A percentile compares a stretch with the other conserved stretches of the same genome.
These are phyloP conservation scores for Hypoxylon subgilvum DNA, from an alignment of 495 filamentous ascomycete genomes.

Conservation along the genomic window DNA sequence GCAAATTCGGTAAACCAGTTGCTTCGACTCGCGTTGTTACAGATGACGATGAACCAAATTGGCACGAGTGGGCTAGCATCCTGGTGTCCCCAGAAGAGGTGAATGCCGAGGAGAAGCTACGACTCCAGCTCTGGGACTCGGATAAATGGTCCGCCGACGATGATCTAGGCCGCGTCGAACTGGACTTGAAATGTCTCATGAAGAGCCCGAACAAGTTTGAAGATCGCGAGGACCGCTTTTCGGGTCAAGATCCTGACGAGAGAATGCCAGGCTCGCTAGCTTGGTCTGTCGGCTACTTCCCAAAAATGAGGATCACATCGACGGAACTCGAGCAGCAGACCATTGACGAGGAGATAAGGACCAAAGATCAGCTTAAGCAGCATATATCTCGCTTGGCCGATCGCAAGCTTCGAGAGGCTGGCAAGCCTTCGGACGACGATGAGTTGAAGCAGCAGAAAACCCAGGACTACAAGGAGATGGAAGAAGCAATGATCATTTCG, in stretches of 20 bases:
- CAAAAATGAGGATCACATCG: conserved; percentile 64
- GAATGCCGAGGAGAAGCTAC: conserved; percentile 71
- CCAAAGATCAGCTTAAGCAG: conserved; percentile 58
- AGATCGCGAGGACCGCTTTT: conserved; percentile 64
- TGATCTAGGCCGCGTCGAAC: conserved; percentile 70
- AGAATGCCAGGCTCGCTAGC: conserved; percentile 70
- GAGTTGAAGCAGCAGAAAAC: conserved; percentile 67
- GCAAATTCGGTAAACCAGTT: conserved; percentile 74
- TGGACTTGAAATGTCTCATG: conserved; percentile 70
- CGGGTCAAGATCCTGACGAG: conserved; percentile 64
- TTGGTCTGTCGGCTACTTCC: conserved; percentile 75
- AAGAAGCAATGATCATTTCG: conserved; percentile 62
- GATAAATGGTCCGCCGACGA: conserved; percentile 73
- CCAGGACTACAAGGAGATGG: conserved; percentile 62
- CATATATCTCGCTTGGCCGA: conserved; percentile 58
- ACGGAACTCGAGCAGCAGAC: conserved; percentile 62
- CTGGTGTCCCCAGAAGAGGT: conserved; percentile 71
- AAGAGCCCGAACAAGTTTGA: conserved; percentile 57
- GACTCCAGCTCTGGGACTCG: conserved; percentile 74
- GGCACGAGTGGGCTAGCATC: conserved; percentile 70
- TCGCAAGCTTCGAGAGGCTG: conserved; percentile 68
- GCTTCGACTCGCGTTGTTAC: conserved; percentile 67
- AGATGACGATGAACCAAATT: conserved; percentile 67
- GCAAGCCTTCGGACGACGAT: conserved; percentile 53
- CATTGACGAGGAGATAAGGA: conserved; percentile 56